Evolutionary conservation across 2,329 filamentous ascomycete genomes (phyloP).

Genomic region (Alternaria angustiovoidea): DNA sequence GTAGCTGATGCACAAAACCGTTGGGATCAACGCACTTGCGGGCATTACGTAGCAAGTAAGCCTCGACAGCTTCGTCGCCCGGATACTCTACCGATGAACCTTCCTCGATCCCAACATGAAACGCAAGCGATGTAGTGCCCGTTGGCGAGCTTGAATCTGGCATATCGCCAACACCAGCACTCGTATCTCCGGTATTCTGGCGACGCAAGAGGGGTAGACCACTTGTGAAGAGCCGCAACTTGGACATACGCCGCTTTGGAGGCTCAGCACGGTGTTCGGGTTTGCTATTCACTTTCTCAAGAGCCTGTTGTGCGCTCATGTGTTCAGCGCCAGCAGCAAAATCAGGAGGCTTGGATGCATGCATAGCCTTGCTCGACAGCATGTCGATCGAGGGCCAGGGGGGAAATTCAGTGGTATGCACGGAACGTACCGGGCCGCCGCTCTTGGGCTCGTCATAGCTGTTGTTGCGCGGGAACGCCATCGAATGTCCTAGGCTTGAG

Average conservation of each 20-base stretch:
- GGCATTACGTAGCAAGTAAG: conserved; percentile 22
- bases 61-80: conserved; percentile 21
- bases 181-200: conserved; percentile 27
- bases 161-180: conserved; percentile 8
- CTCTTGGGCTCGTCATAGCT: conserved; percentile 19
- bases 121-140: neutral
- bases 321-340: conserved; percentile 10
- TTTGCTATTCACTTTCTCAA: conserved; percentile 13
- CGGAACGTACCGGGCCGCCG: conserved; percentile 12
- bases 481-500: conserved; percentile 30
- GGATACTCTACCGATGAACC: conserved; percentile 1
- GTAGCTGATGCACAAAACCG: neutral
- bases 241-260: conserved; percentile 26
- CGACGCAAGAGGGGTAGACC: conserved; percentile 33
- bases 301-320: conserved; percentile 17
- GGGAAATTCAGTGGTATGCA: neutral
- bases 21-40: conserved; percentile 21
- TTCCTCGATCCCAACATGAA: conserved; percentile 1
- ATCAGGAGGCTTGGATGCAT: neutral
- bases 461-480: conserved; percentile 21
- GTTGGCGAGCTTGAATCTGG: conserved; percentile 11
- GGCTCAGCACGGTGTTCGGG: neutral
- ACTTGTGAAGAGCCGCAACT: conserved; percentile 28
- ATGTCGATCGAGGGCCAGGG: conserved; percentile 27
- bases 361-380: neutral